Evolutionary conservation across 1,284 basidiomycete genomes (phyloP).

Genomic region (Malassezia dermatis): DNA sequence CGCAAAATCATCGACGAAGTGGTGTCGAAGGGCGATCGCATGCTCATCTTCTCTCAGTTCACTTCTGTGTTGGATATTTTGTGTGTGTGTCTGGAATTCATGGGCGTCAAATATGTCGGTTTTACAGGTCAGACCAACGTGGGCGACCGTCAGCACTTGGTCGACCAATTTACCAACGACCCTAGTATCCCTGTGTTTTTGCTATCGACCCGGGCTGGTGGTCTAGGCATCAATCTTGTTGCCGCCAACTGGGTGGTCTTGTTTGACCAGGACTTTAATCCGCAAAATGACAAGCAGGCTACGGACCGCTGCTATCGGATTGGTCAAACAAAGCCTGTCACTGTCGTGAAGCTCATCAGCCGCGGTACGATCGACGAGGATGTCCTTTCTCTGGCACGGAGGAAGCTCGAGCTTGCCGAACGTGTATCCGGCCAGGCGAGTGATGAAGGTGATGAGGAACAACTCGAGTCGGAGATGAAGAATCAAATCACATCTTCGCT

Average conservation of each 20-base stretch:
- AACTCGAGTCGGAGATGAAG: conserved; percentile 19
- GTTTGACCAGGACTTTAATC: conserved; percentile 75
- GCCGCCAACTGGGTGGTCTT: conserved; percentile 59
- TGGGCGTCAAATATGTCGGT: conserved; percentile 69
- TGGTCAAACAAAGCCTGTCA: conserved; percentile 77
- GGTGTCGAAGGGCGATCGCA: conserved; percentile 62
- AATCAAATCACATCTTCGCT: conserved; percentile 24
- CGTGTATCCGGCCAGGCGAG: conserved; percentile 27
- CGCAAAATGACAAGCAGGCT: conserved; percentile 75
- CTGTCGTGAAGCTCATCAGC: conserved; percentile 84
- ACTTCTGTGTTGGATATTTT: conserved; percentile 57
- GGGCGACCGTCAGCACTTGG: conserved; percentile 79
- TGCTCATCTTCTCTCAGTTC: conserved; percentile 80
- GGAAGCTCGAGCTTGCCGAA: conserved; percentile 40
- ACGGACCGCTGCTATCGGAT: conserved; percentile 98
- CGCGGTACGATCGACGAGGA: conserved; percentile 71
- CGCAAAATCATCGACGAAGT: conserved; percentile 65
- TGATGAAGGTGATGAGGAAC: conserved; percentile 25
- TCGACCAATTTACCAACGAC: conserved; percentile 95
- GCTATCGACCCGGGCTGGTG: conserved; percentile 83
- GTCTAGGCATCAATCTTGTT: conserved; percentile 51
- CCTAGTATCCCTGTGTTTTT: conserved; percentile 81
- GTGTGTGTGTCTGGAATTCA: conserved; percentile 68
- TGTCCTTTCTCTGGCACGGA: conserved; percentile 30
- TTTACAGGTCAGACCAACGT: conserved; percentile 90